Conservation (phyloP, 1,284 basidiomycete species). For the Ustilago vetiveriae region DNA sequence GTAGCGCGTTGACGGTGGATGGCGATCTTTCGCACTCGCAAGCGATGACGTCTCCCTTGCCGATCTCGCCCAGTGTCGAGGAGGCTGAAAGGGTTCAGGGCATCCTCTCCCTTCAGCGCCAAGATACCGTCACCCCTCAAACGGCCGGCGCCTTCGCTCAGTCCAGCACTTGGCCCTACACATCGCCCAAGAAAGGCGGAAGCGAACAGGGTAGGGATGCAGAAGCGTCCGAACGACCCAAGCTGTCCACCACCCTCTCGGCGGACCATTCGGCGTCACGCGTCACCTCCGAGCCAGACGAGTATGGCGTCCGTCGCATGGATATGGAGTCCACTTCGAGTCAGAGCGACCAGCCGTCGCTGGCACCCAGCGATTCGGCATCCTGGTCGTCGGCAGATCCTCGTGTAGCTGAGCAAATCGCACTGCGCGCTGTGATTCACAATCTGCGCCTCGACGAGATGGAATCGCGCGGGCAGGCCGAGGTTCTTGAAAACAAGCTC, state of each 20-base stretch:
- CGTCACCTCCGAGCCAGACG: constrained; percentile 31
- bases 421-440: constrained; percentile 56
- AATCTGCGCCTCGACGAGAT: constrained; percentile 60
- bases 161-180: constrained; percentile 45
- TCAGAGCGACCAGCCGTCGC: constrained; percentile 31
- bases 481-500: constrained; percentile 49
- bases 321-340: constrained; percentile 38
- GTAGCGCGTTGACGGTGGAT: constrained; percentile 14
- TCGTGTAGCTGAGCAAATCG: constrained; percentile 68
- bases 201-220: constrained; percentile 1
- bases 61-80: constrained; percentile 27
- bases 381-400: constrained; percentile 54
- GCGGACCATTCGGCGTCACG: constrained; percentile 4
- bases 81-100: constrained; percentile 5
- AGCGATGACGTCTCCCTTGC: constrained; percentile 40
- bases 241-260: constrained; percentile 15
- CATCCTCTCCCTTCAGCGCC: constrained; percentile 11
- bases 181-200: constrained; percentile 4
- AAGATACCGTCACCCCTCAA: constrained; percentile 39
- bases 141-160: constrained; percentile 20
- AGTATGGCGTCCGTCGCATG: constrained; percentile 40
- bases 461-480: constrained; percentile 48
- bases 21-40: neutral
- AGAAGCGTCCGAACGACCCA: constrained; percentile 9
- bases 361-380: constrained; percentile 47